phyloP scores from a whole-genome alignment of 768 basidiomycete species.

The Boletus patriciae region DNA sequence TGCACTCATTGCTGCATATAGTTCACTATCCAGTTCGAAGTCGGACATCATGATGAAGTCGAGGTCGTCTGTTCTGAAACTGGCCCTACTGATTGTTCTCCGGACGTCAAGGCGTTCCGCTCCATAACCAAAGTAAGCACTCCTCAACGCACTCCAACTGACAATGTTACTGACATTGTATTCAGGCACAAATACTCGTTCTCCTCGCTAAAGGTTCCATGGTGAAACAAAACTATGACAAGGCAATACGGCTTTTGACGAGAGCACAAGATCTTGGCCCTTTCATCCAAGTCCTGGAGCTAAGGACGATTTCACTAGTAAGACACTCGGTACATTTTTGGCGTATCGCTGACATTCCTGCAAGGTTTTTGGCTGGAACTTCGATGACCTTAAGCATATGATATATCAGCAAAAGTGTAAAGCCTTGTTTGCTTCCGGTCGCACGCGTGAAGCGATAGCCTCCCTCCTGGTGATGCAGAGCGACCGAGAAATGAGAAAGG shows the following conservation, averaged over 20 bases:
- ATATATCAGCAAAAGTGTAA: conserved; percentile 1
- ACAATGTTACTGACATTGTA: background rate
- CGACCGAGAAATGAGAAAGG: background rate
- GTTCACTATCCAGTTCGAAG: conserved; percentile 2
- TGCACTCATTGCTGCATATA: background rate
- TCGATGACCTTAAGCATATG: background rate
- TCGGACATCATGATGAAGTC: background rate
- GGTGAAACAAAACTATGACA: background rate
- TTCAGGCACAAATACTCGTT: conserved; percentile 3
- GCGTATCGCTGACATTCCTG: background rate
- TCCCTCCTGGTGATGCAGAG: background rate
- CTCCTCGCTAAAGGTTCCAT: background rate
- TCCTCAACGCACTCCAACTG: no score
- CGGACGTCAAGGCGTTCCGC: background rate
- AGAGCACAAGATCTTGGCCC: background rate
- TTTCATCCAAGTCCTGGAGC: background rate
- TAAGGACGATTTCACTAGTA: conserved; percentile 3
- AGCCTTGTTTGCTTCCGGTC: background rate
- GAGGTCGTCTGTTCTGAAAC: background rate
- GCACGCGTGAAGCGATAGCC: background rate
- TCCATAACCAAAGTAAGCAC: background rate
- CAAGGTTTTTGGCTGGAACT: conserved; percentile 17
- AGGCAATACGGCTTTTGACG: conserved; percentile 1
- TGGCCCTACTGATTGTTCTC: background rate
- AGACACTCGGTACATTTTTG: background rate